Conservation (phyloP, 2,329 filamentous ascomycete genomes). For the Ceratocystis diversiconidia region DNA sequence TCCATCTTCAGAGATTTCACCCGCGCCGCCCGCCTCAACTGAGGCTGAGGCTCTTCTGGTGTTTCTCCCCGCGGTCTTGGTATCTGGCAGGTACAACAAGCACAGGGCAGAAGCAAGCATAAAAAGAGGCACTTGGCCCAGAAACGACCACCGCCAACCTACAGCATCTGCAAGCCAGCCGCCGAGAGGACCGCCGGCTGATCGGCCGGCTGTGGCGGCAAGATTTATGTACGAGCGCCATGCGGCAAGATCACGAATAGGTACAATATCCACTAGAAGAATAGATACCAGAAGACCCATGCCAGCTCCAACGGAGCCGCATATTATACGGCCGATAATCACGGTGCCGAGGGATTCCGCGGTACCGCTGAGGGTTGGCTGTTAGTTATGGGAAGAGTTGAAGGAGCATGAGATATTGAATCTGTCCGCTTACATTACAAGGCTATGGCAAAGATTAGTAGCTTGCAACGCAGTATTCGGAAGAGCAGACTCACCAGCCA, state of each 20-base stretch:
- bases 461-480: not conserved
- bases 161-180: constrained; percentile 49
- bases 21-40: not conserved
- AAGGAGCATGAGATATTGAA: not conserved
- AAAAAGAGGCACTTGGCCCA: constrained; percentile 47
- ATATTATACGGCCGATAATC: constrained; percentile 37
- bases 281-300: constrained; percentile 38
- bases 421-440: constrained; percentile 6
- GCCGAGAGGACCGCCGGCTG: constrained; percentile 40
- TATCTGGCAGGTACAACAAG: constrained; percentile 34
- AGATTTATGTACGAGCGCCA: constrained; percentile 43
- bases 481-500: constrained; percentile 21
- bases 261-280: constrained; percentile 39
- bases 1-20: not conserved
- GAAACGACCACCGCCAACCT: constrained; percentile 55
- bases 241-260: constrained; percentile 36
- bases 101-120: constrained; percentile 40
- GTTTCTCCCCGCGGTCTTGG: not conserved
- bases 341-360: constrained; percentile 33
- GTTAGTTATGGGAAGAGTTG: constrained; percentile 6
- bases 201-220: constrained; percentile 36
- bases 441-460: not conserved
- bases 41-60: not conserved
- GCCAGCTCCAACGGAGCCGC: constrained; percentile 37
- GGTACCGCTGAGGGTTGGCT: not conserved